Evolutionary conservation across 2,329 filamentous ascomycete species (phyloP).

Genomic region (Colletotrichum limetticola): DNA sequence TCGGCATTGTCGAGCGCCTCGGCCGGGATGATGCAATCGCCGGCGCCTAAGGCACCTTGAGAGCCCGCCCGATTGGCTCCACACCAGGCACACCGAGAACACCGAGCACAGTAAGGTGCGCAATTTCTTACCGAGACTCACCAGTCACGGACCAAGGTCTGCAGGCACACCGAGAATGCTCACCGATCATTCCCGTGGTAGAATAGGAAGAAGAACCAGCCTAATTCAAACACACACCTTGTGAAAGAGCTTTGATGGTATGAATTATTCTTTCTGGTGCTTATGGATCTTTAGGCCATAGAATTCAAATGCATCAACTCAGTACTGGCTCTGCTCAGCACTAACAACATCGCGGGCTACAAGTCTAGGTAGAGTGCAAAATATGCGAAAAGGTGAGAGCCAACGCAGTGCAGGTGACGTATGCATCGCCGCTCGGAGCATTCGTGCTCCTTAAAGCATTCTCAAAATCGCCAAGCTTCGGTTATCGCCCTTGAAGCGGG

Average conservation of each 20-base stretch:
- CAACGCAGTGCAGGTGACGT: neutral
- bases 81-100: neutral
- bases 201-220: neutral
- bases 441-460: neutral
- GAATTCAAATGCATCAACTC: neutral
- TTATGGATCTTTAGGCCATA: neutral
- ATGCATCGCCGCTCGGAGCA: neutral
- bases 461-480: neutral
- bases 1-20: constrained; percentile 30
- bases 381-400: neutral
- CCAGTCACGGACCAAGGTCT: neutral
- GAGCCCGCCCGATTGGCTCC: constrained; percentile 3
- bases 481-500: neutral
- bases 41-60: constrained; percentile 33
- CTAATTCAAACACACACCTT: too few relatives aligned
- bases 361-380: neutral
- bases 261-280: neutral
- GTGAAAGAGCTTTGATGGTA: neutral
- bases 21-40: constrained; percentile 33
- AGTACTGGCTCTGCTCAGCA: neutral
- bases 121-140: neutral
- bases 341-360: neutral
- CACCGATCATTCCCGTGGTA: neutral
- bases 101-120: neutral
- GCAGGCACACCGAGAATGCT: neutral